phyloP scores from a whole-genome alignment of 257 asterid species.

The Striga asiatica region DNA sequence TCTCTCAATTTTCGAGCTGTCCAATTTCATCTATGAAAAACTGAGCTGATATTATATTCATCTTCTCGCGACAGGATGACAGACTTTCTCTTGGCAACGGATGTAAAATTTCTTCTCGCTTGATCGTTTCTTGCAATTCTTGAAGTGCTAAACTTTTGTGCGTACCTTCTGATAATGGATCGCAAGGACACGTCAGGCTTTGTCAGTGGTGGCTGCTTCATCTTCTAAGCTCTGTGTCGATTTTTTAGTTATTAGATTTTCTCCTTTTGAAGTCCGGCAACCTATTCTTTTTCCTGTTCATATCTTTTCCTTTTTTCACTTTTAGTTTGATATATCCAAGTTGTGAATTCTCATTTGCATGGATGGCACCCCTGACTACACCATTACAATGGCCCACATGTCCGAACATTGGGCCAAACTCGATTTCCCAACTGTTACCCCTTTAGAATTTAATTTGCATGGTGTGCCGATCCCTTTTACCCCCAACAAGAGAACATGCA shows the following conservation, averaged over 20 bases:
- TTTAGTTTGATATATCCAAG: slow-evolving; percentile 15
- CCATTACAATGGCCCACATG: slow-evolving; percentile 18
- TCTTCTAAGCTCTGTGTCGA: slow-evolving; percentile 8
- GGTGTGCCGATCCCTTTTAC: slow-evolving; percentile 14
- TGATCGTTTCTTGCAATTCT: slow-evolving; percentile 10
- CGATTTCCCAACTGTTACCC: slow-evolving; percentile 11
- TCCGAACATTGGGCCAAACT: slow-evolving; percentile 19
- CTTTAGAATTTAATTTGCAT: slow-evolving; percentile 17
- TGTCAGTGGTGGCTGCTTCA: slow-evolving; percentile 48
- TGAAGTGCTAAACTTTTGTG: slow-evolving; percentile 15
- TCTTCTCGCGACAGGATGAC: slow-evolving; percentile 28
- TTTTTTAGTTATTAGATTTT: slow-evolving; percentile 3
- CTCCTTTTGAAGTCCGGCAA: slow-evolving; percentile 12
- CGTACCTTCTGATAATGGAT: slow-evolving; percentile 33
- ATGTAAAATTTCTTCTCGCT: slow-evolving; percentile 1
- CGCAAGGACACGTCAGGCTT: slow-evolving; percentile 53
- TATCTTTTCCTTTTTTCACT: slow-evolving; percentile 7
- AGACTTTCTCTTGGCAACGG: background rate
- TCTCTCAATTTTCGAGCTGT: background rate
- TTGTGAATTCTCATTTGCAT: slow-evolving; percentile 28
- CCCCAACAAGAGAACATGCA: slow-evolving; percentile 36
- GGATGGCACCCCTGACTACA: slow-evolving; percentile 35
- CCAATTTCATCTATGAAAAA: background rate
- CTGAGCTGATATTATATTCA: background rate
- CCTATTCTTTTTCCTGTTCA: slow-evolving; percentile 13